Base-by-base conservation (phyloP, 306 rosid genomes). In the Sicyos edulis region DNA sequence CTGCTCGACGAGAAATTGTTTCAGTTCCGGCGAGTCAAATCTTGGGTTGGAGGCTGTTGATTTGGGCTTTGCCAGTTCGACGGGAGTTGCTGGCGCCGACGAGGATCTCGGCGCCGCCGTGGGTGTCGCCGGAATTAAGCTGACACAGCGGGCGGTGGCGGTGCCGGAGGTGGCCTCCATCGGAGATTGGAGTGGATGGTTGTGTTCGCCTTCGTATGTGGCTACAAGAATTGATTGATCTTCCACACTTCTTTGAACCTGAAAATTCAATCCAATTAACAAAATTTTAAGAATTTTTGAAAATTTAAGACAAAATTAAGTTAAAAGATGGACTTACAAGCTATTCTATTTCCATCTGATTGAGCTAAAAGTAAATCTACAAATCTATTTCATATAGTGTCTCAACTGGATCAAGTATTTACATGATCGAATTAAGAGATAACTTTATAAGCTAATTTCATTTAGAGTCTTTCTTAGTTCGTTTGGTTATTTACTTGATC, bases 181-280 rank as follows among this genome's bases (percentile, higher is more conserved):
- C 51, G 76, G 96, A 69, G 86, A 71, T 51, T 89, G 82, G 44
- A 74, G 82, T 6, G 95, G 84, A 78, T 95, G 99, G 78, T 89
- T 95, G 79, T 95, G 99, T 78, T 91, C 99, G 7, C 99, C 99
- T 87, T 95, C 97, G 69, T 95, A 95, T 59, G 99, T 95, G 37
- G 97, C 97, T 45, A 91, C 97, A 40, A 95, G 68, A 53, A 91
- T 26, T 6, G 93, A 86, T 76, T 95, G 99, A 85, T 95, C 99
- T 8, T 95, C 97, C 11, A 80, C 90, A 75, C 96, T 95, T 89
- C 97, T 89, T 78, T 95, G 99, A 16, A 95, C 97, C 99, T 95
- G 79, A 80, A 73, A 10, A 47, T 70, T 15, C 13, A 40, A 37
- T 34, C 49, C 76, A 45, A 15, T 29, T 32, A 61, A 3, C 6